phyloP scores from a whole-genome alignment of 2,329 filamentous ascomycete species.

The Pseudogymnoascus sp. region DNA sequence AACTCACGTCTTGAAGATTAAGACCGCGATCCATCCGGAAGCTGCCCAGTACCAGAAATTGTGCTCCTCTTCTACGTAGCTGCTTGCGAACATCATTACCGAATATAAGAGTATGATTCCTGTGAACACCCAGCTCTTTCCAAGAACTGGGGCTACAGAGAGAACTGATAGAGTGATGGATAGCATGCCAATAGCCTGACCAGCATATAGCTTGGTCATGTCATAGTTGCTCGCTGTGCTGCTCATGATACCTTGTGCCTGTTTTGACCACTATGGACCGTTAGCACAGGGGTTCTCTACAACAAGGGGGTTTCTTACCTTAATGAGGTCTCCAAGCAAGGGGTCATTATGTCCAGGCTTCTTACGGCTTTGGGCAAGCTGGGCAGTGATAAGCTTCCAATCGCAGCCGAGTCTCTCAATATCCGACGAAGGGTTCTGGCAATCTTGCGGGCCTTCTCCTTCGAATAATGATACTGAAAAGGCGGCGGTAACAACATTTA shows the following conservation, averaged over 20 bases:
- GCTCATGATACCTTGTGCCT: constrained; percentile 67
- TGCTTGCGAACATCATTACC: constrained; percentile 94
- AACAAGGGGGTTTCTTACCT: constrained; percentile 26
- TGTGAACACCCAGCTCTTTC: constrained; percentile 29
- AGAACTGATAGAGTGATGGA: constrained; percentile 27
- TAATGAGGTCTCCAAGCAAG: constrained; percentile 38
- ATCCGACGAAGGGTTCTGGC: constrained; percentile 17
- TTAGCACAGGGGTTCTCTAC: constrained; percentile 14
- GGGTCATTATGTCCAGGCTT: constrained; percentile 27
- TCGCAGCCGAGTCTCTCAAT: constrained; percentile 58
- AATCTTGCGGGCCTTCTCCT: constrained; percentile 22
- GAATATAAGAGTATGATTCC: constrained; percentile 57
- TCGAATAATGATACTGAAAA: constrained; percentile 51
- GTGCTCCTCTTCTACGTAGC: constrained; percentile 96
- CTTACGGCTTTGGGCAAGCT: constrained; percentile 12
- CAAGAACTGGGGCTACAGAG: constrained; percentile 29
- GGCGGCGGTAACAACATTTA: constrained; percentile 66
- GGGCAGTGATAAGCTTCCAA: constrained; percentile 42
- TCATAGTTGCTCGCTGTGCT: constrained; percentile 91
- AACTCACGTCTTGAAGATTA: constrained; percentile 38
- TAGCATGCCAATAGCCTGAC: constrained; percentile 34
- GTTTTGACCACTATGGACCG: constrained; percentile 32
- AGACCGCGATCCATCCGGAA: constrained; percentile 56
- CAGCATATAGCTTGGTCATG: constrained; percentile 49
- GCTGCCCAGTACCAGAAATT: constrained; percentile 96